These are phyloP conservation scores for Oryza glaberrima DNA, from an alignment of 176 grass and related monocot species.

Conservation along the genomic window DNA sequence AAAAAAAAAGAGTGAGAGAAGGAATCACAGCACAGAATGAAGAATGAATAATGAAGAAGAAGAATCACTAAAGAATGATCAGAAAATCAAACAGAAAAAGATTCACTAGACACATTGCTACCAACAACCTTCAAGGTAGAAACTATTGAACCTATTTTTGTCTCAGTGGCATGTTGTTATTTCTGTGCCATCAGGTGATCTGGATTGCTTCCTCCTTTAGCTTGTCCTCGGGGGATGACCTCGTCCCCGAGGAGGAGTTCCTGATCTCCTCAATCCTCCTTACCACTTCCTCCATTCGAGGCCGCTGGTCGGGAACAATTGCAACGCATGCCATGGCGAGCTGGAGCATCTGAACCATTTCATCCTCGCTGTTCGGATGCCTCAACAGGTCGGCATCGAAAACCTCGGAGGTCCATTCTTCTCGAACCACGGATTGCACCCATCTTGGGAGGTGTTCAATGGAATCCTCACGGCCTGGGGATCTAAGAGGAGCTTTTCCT, in stretches of 20 bases:
- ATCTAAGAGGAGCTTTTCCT: constrained; percentile 67
- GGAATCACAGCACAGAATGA: background rate
- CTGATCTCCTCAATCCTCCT: constrained; percentile 71
- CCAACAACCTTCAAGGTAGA: constrained; percentile 9
- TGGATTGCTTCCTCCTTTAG: constrained; percentile 14
- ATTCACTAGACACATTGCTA: constrained; percentile 20
- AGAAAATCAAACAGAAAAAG: constrained; percentile 24
- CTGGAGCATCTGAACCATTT: constrained; percentile 95
- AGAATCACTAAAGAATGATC: constrained; percentile 36
- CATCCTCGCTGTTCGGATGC: constrained; percentile 74
- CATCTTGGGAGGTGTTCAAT: constrained; percentile 78
- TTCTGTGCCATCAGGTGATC: constrained; percentile 12
- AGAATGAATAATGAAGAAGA: background rate
- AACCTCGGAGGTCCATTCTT: constrained; percentile 98
- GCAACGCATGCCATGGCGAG: constrained; percentile 86
- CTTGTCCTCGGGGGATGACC: constrained; percentile 50
- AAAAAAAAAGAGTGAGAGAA: background rate
- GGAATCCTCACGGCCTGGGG: constrained; percentile 60
- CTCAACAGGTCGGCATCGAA: constrained; percentile 87
- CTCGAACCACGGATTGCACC: constrained; percentile 94
- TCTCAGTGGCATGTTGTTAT: constrained; percentile 18
- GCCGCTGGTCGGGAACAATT: constrained; percentile 62
- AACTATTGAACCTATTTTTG: constrained; percentile 16
- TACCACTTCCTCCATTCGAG: constrained; percentile 69
- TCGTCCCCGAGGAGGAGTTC: constrained; percentile 31